Percentiles rank a stretch among this genome's conserved stretches.
Conservation (phyloP, 1,139 yeast genomes). For the Saccharomyces hybrid region DNA sequence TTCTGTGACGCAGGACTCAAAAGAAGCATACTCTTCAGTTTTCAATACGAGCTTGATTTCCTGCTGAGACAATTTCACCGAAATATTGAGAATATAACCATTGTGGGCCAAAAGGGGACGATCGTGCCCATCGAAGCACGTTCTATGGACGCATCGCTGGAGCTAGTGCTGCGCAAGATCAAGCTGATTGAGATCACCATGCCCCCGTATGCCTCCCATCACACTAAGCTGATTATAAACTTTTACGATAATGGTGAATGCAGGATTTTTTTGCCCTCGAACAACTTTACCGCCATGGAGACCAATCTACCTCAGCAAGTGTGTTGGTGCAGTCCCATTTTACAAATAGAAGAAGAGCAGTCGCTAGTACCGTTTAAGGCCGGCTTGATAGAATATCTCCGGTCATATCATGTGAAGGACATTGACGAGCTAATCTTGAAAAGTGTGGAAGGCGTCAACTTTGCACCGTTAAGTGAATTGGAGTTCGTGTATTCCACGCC, state of each 20-base stretch:
- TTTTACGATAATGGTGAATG: conserved; percentile 38
- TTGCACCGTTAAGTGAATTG: conserved; percentile 40
- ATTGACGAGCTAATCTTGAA: conserved; percentile 32
- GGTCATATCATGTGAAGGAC: conserved; percentile 33
- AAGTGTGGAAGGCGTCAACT: conserved; percentile 37
- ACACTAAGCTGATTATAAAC: conserved; percentile 60
- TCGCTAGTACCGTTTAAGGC: conserved; percentile 31
- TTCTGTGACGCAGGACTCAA: conserved; percentile 20
- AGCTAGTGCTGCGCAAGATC: conserved; percentile 10
- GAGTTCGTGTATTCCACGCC: conserved; percentile 54
- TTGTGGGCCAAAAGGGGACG: conserved; percentile 32
- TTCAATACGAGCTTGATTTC: conserved; percentile 30
- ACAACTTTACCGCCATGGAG: conserved; percentile 50
- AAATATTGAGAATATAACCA: conserved; percentile 13
- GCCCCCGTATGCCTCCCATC: conserved; percentile 44
- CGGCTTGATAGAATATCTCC: conserved; percentile 40
- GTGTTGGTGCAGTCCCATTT: conserved; percentile 53
- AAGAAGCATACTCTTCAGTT: conserved; percentile 30
- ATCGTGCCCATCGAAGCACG: conserved; percentile 14
- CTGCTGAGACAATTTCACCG: conserved; percentile 20
- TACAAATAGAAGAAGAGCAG: conserved; percentile 16
- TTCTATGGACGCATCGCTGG: conserved; percentile 3
- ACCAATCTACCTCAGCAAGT: conserved; percentile 54
- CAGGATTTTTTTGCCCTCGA: conserved; percentile 52
- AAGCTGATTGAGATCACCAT: conserved; percentile 22